Conservation (phyloP, 2,329 filamentous ascomycete species). For the Cadophora sp. region DNA sequence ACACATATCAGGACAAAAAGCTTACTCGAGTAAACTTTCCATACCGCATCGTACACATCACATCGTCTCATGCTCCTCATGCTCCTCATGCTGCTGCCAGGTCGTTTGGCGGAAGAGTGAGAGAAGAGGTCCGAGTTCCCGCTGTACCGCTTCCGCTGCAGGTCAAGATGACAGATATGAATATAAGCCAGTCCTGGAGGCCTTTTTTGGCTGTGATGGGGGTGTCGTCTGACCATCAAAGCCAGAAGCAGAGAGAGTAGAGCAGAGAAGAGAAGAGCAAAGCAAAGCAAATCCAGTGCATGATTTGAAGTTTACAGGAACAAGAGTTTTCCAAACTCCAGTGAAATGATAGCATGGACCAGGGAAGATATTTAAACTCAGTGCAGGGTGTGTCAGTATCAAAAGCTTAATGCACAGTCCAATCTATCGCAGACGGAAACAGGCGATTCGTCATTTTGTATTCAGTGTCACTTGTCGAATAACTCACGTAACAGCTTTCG, state of each 20-base stretch:
- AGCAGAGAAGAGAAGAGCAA: too few relatives aligned
- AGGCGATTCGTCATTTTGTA: background rate
- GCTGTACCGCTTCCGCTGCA: background rate
- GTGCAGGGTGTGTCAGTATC: constrained; percentile 6
- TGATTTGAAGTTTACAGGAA: background rate
- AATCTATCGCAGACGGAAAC: constrained; percentile 1
- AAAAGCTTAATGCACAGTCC: constrained; percentile 16
- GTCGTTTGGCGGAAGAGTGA: background rate
- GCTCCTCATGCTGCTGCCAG: background rate
- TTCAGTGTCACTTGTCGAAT: background rate
- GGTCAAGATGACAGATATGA: background rate
- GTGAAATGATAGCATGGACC: too few relatives aligned
- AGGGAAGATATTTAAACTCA: background rate
- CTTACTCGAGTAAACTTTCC: background rate
- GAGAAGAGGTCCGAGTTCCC: constrained; percentile 10
- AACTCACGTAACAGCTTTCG: background rate
- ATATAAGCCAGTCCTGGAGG: background rate
- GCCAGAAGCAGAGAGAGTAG: too few relatives aligned
- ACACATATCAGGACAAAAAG: background rate
- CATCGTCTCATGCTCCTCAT: background rate
- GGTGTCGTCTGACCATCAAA: background rate
- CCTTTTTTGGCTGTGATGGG: background rate
- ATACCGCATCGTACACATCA: too few relatives aligned
- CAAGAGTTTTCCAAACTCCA: background rate
- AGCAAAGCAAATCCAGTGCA: too few relatives aligned